Percentiles rank a stretch among this genome's conserved stretches.
Conservation (phyloP, 768 basidiomycete species). For the Kwoniella sp. region DNA sequence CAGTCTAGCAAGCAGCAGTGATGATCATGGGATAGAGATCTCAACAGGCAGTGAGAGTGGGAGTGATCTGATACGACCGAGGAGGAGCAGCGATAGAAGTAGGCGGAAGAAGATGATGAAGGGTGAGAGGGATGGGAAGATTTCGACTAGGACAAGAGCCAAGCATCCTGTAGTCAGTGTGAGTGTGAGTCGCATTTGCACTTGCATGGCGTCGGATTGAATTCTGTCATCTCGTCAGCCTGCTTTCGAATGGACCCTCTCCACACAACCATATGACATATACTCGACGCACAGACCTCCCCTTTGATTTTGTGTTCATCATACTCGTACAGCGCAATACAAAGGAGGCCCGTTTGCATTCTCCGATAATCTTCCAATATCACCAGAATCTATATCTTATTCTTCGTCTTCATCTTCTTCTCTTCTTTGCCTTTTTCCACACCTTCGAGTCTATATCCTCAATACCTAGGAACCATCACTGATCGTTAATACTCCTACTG, state of each 20-base stretch:
- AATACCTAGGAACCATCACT: too few species aligned
- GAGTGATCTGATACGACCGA: constrained; percentile 6
- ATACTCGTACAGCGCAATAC: too few species aligned
- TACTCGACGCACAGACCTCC: not conserved
- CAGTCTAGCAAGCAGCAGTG: constrained; percentile 2
- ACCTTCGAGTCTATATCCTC: not conserved
- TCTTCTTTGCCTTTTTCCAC: not conserved
- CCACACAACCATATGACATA: too few species aligned
- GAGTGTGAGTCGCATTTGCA: too few species aligned
- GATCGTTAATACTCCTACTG: too few species aligned
- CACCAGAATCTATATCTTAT: not conserved
- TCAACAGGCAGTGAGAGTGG: not conserved
- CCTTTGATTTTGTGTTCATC: too few species aligned
- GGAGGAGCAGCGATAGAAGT: constrained; percentile 12
- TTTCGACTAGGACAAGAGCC: constrained; percentile 8
- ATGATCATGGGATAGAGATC: not conserved
- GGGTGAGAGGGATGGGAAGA: constrained; percentile 6
- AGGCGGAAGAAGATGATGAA: not conserved
- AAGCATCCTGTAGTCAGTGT: constrained; percentile 14
- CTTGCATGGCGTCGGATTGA: not conserved
- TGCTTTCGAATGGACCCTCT: not conserved
- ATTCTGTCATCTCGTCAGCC: not conserved
- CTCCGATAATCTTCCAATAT: too few species aligned
- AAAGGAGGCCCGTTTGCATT: too few species aligned
- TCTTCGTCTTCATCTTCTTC: not conserved